These are phyloP conservation scores for Salvia miltiorrhiza DNA, from an alignment of 257 asterid species.

Conservation along the genomic window DNA sequence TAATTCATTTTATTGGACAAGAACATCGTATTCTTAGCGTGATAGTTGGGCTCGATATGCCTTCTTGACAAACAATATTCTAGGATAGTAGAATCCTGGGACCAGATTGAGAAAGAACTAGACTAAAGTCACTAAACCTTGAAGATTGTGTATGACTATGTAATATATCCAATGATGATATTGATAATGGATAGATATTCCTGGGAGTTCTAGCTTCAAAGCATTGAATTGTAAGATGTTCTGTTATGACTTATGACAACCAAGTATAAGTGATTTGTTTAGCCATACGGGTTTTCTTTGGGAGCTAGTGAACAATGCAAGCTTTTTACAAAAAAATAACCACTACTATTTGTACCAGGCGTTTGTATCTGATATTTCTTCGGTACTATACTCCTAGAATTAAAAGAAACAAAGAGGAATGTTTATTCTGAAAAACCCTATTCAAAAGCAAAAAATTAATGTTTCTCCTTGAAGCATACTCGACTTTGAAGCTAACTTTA, in stretches of 20 bases:
- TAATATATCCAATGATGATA: neutral
- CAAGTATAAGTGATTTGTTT: neutral
- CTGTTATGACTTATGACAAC: neutral
- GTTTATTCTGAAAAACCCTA: too few relatives aligned
- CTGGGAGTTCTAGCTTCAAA: neutral
- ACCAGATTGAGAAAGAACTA: neutral
- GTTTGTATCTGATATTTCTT: too few relatives aligned
- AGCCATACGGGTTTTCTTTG: constrained; percentile 1
- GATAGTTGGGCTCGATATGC: neutral
- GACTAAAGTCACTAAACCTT: neutral
- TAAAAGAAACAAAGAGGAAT: too few relatives aligned
- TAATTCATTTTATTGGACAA: neutral
- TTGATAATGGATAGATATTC: too few relatives aligned
- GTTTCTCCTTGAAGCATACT: too few relatives aligned
- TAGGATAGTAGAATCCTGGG: neutral
- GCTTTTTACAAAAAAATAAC: too few relatives aligned
- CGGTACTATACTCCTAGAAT: too few relatives aligned
- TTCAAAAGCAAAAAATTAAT: too few relatives aligned
- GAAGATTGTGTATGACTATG: neutral
- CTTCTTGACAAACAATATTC: neutral
- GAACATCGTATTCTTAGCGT: neutral
- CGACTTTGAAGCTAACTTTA: too few relatives aligned
- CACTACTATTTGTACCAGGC: too few relatives aligned
- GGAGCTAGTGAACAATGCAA: neutral
- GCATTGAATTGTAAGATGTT: neutral